Conservation (phyloP, 257 asterid genomes). For the Ocimum tenuiflorum region DNA sequence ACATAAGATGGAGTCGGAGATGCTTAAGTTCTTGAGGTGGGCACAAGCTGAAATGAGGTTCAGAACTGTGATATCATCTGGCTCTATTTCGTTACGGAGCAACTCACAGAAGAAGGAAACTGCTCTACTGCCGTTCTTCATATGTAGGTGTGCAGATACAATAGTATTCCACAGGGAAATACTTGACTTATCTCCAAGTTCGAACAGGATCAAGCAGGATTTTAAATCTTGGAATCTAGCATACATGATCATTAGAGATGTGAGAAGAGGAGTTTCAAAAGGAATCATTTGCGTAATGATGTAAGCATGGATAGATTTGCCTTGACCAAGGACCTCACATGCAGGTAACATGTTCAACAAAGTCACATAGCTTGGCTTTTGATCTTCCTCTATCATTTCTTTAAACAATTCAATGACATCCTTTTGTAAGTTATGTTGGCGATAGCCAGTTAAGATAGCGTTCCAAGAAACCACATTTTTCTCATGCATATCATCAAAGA, state of each 20-base stretch:
- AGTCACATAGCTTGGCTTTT: slow-evolving; percentile 43
- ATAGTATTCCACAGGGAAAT: slow-evolving; percentile 58
- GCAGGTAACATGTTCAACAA: slow-evolving; percentile 46
- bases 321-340: slow-evolving; percentile 31
- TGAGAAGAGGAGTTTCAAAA: slow-evolving; percentile 39
- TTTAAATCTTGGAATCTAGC: slow-evolving; percentile 30
- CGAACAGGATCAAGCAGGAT: slow-evolving; percentile 35
- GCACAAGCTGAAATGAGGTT: slow-evolving; percentile 45
- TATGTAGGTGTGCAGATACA: slow-evolving; percentile 37
- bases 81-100: slow-evolving; percentile 27
- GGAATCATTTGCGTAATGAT: slow-evolving; percentile 26
- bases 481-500: slow-evolving; percentile 36
- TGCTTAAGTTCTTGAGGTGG: slow-evolving; percentile 32
- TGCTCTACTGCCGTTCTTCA: slow-evolving; percentile 23
- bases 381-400: slow-evolving; percentile 33
- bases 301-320: slow-evolving; percentile 50
- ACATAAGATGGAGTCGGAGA: slow-evolving; percentile 35
- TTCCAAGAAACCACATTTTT: slow-evolving; percentile 57
- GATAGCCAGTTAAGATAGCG: slow-evolving; percentile 53
- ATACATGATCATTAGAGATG: slow-evolving; percentile 59
- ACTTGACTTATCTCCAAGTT: slow-evolving; percentile 34
- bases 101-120: slow-evolving; percentile 35
- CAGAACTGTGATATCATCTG: slow-evolving; percentile 42
- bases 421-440: slow-evolving; percentile 19
- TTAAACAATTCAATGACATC: slow-evolving; percentile 31